Evolutionary conservation across 2,329 filamentous ascomycete species (phyloP).

Genomic region (Arthrinium phaeospermum): DNA sequence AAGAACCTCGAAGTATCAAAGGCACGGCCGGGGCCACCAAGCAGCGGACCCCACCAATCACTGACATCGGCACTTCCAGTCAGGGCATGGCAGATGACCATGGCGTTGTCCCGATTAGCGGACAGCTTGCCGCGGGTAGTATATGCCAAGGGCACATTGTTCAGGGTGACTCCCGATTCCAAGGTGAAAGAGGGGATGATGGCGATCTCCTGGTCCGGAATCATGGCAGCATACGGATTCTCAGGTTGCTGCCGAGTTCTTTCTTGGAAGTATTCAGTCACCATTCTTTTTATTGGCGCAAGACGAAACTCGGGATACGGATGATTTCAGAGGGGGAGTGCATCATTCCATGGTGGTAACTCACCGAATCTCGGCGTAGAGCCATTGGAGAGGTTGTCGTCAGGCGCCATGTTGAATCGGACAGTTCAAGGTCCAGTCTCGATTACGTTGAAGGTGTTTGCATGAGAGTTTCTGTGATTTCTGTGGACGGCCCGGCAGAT

Average conservation of each 20-base stretch:
- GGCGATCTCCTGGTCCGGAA: constrained; percentile 86
- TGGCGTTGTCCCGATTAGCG: constrained; percentile 66
- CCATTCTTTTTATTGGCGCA: constrained; percentile 43
- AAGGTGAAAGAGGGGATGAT: constrained; percentile 89
- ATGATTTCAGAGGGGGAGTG: not conserved
- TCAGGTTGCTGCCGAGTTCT: constrained; percentile 75
- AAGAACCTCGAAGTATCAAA: constrained; percentile 87
- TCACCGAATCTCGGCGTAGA: constrained; percentile 40
- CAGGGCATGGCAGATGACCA: constrained; percentile 83
- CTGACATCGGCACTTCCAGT: constrained; percentile 84
- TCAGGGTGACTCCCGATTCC: constrained; percentile 85
- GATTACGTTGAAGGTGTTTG: not conserved
- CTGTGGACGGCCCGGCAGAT: not conserved
- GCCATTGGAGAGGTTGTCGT: constrained; percentile 26
- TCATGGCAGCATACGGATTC: constrained; percentile 87
- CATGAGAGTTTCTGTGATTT: not conserved
- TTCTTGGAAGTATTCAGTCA: constrained; percentile 71
- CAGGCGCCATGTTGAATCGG: not conserved
- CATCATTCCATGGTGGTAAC: constrained; percentile 28
- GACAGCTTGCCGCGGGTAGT: constrained; percentile 69
- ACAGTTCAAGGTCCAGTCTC: constrained; percentile 14
- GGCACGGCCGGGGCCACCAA: constrained; percentile 77
- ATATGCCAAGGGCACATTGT: constrained; percentile 76
- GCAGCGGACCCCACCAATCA: constrained; percentile 87
- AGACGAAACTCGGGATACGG: constrained; percentile 14